These are phyloP conservation scores for Microbotryomycetes sp. DNA, from an alignment of 1,284 basidiomycete species.

Conservation along the genomic window DNA sequence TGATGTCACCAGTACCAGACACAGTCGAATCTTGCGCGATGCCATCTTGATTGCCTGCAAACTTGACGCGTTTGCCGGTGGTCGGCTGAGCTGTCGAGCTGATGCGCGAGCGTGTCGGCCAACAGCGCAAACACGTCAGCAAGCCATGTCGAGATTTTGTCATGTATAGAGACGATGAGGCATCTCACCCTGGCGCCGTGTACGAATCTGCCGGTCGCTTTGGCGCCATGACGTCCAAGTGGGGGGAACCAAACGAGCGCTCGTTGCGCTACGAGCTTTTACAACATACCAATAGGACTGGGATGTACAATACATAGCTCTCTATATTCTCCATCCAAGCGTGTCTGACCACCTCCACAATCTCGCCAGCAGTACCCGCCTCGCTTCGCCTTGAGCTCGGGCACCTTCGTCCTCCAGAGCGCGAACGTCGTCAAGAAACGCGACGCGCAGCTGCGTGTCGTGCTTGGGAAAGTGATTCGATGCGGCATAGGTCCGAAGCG, in stretches of 20 bases:
- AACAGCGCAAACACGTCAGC: not conserved
- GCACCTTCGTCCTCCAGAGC: constrained; percentile 19
- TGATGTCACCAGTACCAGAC: not conserved
- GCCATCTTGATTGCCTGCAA: constrained; percentile 12
- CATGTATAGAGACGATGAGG: not conserved
- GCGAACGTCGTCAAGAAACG: constrained; percentile 73
- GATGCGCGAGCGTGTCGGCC: not conserved
- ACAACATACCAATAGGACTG: too few species aligned
- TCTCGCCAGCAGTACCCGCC: constrained; percentile 14
- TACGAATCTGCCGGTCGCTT: constrained; percentile 13
- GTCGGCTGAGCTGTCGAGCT: constrained; percentile 3
- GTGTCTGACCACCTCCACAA: constrained; percentile 21
- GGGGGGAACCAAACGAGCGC: too few species aligned
- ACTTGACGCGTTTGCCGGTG: constrained; percentile 24
- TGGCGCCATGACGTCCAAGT: constrained; percentile 7
- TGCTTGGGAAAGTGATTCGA: constrained; percentile 32
- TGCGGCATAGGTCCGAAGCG: constrained; percentile 42
- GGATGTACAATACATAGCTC: not conserved
- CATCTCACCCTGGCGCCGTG: not conserved
- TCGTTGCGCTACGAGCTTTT: too few species aligned
- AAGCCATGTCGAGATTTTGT: not conserved
- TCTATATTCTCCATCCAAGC: not conserved
- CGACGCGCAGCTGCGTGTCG: constrained; percentile 51
- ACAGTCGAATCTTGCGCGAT: not conserved
- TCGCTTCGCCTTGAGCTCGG: constrained; percentile 7